A percentile compares a stretch with the other conserved stretches of the same genome.
phyloP scores from a whole-genome alignment of 2,329 filamentous ascomycete species.

The Aspergillus nomiae region DNA sequence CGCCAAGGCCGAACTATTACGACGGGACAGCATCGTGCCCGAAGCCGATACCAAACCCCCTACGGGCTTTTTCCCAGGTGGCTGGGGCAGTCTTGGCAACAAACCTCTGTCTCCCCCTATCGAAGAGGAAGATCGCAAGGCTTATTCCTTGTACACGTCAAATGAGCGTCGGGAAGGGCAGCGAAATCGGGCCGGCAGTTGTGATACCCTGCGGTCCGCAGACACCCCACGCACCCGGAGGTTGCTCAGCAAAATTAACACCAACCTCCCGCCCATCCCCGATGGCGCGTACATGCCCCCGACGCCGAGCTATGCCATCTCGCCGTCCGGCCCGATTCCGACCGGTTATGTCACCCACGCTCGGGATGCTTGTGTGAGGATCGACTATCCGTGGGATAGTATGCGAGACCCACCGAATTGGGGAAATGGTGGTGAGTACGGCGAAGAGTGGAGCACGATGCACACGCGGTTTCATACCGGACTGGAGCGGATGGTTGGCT shows the following conservation, averaged over 20 bases:
- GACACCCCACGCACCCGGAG: constrained; percentile 21
- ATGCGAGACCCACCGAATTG: constrained; percentile 76
- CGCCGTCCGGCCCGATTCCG: constrained; percentile 77
- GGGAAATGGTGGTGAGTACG: constrained; percentile 84
- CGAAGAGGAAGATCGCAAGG: constrained; percentile 31
- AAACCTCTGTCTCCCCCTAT: constrained; percentile 17
- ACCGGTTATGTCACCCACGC: constrained; percentile 88
- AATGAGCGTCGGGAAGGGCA: constrained; percentile 25
- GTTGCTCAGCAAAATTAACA: constrained; percentile 35
- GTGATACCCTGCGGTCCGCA: constrained; percentile 36
- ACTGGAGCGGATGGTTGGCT: constrained; percentile 75
- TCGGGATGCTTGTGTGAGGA: constrained; percentile 76
- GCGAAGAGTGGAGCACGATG: constrained; percentile 96
- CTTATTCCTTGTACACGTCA: background rate
- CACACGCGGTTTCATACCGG: constrained; percentile 84
- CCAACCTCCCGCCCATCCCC: constrained; percentile 29
- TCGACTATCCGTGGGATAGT: constrained; percentile 98
- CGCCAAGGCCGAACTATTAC: constrained; percentile 83
- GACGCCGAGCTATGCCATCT: constrained; percentile 79
- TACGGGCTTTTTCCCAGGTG: constrained; percentile 56
- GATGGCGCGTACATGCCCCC: constrained; percentile 69
- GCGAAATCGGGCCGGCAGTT: constrained; percentile 53
- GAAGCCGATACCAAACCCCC: constrained; percentile 36
- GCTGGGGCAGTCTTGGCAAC: constrained; percentile 50
- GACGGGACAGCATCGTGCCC: constrained; percentile 62